Evolutionary conservation across 495 filamentous ascomycete genomes (phyloP), one percentile per base, ranked within the genome.

Genomic region (Penicillium angulare): DNA sequence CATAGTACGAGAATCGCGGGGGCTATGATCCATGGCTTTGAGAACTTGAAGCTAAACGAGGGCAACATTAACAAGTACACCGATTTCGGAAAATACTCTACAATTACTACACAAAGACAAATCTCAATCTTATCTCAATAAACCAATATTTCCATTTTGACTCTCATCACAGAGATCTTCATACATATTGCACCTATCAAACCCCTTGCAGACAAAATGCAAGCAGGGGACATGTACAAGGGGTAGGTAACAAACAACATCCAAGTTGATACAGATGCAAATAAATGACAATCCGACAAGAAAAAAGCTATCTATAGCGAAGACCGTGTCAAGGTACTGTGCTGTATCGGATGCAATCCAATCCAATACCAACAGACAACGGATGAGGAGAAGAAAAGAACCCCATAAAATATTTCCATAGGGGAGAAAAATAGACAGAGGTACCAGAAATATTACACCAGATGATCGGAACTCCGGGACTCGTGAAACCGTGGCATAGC

Each of bases 401-500:
- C 31, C 40, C 21, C 22, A 24, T n/a, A 47, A 31, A 38, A 13
- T 18, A 36, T 38, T 31, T 26, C n/a, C 7, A 15, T 8, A 40
- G 36, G 22, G 18, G 23, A 47, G 10, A 22, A 21, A 56, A 58
- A 35, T 39, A 52, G 18, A 49, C 31, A 44, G 31, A 52, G 40
- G 43, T 41, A 18, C 50, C 44, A 47, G 26, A 18, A 42, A 52
- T 46, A 63, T 57, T 60, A 60, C 57, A 57, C 53, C 57, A 57
- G 53, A 63, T 61, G 44, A 45, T 46, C 44, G 52, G 34, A 57
- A 60, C 62, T 56, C 58, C 56, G 40, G 42, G 43, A 52, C 50
- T 53, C 31, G 39, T 58, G 47, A 58, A 48, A 45, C 41, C 42
- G 22, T 24, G 39, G 26, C 24, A 12, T 7, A 47, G 16, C n/a